Conservation (phyloP, 148 eudicot species). For the Heliosperma pusillum region DNA sequence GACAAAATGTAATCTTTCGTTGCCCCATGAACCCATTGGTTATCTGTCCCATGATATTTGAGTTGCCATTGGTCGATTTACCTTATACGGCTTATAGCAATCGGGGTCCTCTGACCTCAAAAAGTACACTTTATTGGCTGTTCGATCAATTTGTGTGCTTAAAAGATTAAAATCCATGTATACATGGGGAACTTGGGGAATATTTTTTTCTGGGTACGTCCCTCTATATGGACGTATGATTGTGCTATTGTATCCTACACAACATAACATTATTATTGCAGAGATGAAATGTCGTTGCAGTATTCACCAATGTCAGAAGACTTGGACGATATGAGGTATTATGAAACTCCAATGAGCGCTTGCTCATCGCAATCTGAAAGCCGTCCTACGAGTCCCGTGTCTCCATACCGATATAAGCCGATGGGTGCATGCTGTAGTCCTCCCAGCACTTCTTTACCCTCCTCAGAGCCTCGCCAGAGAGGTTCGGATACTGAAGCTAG, state of each 20-base stretch:
- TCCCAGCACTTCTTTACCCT: slow-evolving; percentile 42
- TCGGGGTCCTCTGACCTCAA: no score
- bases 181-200: no score
- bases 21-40: no score
- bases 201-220: no score
- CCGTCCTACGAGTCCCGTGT: slow-evolving; percentile 85
- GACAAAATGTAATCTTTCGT: no score
- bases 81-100: no score
- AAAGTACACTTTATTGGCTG: no score
- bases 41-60: no score
- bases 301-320: slow-evolving; percentile 96
- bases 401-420: slow-evolving; percentile 76
- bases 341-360: slow-evolving; percentile 48
- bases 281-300: slow-evolving; percentile 68
- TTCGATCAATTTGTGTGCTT: no score
- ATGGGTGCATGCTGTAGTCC: slow-evolving; percentile 47
- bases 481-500: slow-evolving; percentile 84
- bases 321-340: slow-evolving; percentile 66
- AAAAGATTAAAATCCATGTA: background rate
- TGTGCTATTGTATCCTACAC: no score
- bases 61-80: no score
- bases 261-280: slow-evolving; percentile 28
- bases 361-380: slow-evolving; percentile 76
- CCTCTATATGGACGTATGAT: no score
- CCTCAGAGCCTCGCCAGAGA: slow-evolving; percentile 70